phyloP scores from a whole-genome alignment of 2,329 filamentous ascomycete species.

The Thelonectria olida region DNA sequence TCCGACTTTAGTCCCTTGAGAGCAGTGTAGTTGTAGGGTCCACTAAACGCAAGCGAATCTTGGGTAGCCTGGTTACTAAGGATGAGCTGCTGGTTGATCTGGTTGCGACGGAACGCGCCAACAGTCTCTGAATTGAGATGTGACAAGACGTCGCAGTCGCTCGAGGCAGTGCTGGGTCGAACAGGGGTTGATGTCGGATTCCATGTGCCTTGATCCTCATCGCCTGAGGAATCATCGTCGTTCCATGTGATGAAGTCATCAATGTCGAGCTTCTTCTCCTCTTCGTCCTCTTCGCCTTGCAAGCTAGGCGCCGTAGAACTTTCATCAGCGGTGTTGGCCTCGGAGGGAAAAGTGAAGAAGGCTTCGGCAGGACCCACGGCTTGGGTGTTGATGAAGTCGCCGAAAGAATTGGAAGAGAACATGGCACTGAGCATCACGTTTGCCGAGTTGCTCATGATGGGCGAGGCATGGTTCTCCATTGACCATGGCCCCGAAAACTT shows the following conservation, averaged over 20 bases:
- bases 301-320: conserved; percentile 49
- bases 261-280: conserved; percentile 70
- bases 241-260: conserved; percentile 79
- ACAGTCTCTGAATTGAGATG: conserved; percentile 74
- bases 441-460: conserved; percentile 73
- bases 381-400: conserved; percentile 68
- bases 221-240: conserved; percentile 66
- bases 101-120: conserved; percentile 79
- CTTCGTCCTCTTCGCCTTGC: conserved; percentile 69
- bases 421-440: conserved; percentile 84
- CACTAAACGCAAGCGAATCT: conserved; percentile 70
- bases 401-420: conserved; percentile 64
- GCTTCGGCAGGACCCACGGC: conserved; percentile 79
- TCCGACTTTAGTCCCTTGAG: conserved; percentile 72
- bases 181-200: conserved; percentile 62
- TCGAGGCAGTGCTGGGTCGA: conserved; percentile 58
- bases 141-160: conserved; percentile 61
- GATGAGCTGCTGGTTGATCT: conserved; percentile 69
- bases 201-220: conserved; percentile 63
- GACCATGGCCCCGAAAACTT: conserved; percentile 45
- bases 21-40: conserved; percentile 67
- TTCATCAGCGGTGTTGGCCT: conserved; percentile 64
- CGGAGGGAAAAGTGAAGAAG: conserved; percentile 75
- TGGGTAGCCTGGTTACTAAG: conserved; percentile 68
- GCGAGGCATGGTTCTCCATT: conserved; percentile 54